Base-by-base conservation (phyloP, 352 stramenopile genomes). In the Globisporangium sylvaticum region DNA sequence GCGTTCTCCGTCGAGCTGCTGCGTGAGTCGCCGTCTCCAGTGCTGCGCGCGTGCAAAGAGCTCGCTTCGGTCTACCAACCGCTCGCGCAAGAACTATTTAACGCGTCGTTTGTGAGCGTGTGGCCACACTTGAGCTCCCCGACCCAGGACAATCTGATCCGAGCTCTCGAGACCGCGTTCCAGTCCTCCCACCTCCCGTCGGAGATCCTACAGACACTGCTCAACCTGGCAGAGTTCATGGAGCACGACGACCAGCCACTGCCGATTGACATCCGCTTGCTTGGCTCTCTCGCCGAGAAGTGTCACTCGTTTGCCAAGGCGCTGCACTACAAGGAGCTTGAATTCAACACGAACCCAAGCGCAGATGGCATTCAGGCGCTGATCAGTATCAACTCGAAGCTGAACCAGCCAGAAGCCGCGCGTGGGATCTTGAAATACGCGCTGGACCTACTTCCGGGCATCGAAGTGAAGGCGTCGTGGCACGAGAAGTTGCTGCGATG, bases 201-300 rank as follows among this genome's bases (percentile, higher is more conserved):
- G 20, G 97, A 99, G 76, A 99, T 99, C 42, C 70, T 99, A 10
- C 96, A 99, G 74, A 95, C 92, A 34, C 82, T 99, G 34, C 76
- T 99, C 14, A 99, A 99, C 72, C 81, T 99, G 18, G 97, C 96
- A 6, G 98, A 99, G 84, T 99, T 99, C 63, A 99, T 99, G 96
- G 98, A 99, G 78, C 96, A 99, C 66, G 96, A 99, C 68, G 96
- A 98, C 63, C 88, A 98, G 74, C 85, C 87, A 18, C 76, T 99
- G 46, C 97, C 97, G 15, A 99, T 99, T 68, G 96, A 99, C 71
- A 99, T 99, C 71, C 88, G 92, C 1, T 78, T 98, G 24, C 84
- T 99, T 4, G 97, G 97, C 5, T 95, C 98, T 61, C 82, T 99
- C 20, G 97, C 97, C 5, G 84, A 99, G 65, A 98, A 98, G 64